Base-by-base conservation (phyloP, 768 basidiomycete genomes). In the Tephrocybe rancida region DNA sequence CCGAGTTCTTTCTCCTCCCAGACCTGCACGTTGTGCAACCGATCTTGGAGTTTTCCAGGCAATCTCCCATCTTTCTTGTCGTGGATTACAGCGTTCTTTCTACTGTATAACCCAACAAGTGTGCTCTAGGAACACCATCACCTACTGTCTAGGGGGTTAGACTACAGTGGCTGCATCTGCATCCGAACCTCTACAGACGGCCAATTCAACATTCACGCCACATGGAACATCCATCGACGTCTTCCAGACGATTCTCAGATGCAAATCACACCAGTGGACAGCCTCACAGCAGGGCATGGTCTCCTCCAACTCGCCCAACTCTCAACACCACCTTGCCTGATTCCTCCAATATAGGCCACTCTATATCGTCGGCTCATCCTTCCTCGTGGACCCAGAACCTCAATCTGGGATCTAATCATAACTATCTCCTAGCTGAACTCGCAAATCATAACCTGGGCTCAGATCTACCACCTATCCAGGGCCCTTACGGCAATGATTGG, bases 401-500 rank as follows among this genome's bases (percentile, higher is more conserved):
- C 55, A 70, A 55, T 57, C 62, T 44, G 61, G 55, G 59, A 35
- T 62, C 34, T 26, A 41, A 35, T 7, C 55, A 61, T 38, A 57
- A 57, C 26, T 56, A 56, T 35, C 54, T 59, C 41, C 48, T 63
- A 35, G 48, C 46, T 34, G 59, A 61, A 29, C 48, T 63, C 5
- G 16, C 51, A 26, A 51, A 51, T n/a, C 57, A 60, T 25, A 48
- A 50, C 18, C 26, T 57, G 37, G 56, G 47, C 30, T 46, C 44
- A 49, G 61, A 57, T 39, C 41, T 47, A 50, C 45, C 27, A 34
- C 46, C 52, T 44, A 50, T 62, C n/a, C 58, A 61, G 27, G 62
- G 62, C 30, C 55, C 61, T 44, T 64, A 69, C 43, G 61, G 56
- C 54, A 59, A 71, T 55, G 71, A 78, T 63, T 90, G 88, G 88